Base-by-base conservation (phyloP, 1,139 yeast species). In the Geotrichum citri-aurantii region DNA sequence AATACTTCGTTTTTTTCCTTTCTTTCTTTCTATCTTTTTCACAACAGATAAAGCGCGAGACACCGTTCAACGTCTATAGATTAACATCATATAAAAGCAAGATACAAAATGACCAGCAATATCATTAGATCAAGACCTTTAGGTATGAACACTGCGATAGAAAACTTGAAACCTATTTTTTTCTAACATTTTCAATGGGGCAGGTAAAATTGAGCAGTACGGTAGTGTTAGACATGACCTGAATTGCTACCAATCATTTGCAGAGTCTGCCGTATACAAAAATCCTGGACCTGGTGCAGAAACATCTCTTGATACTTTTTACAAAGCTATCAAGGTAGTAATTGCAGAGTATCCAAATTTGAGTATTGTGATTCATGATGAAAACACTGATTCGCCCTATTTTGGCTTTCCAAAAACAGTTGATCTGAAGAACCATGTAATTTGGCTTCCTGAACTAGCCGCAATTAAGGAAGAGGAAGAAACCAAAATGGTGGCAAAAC, bases 131-230 rank as follows among this genome's bases (percentile, higher is more conserved):
- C 54, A 14, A 42, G 48, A 42, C 49, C 37, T 40, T 44, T 42
- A 48, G 54, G 49, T 52, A 52, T 24, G 54, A 29, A 11, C 12
- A 50, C 3, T 24, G n/a, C 11, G 12, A 10, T 49, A n/a, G 14
- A 24, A 17, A 29, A 31, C n/a, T 4, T 37, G 17, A 5, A 8
- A 19, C 33, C 10, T 11, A 19, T 31, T 2, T 26, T 29, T 19
- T 21, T 14, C 37, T 21, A 12, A n/a, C 10, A 29, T n/a, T 10
- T 5, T 33, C 19, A 14, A n/a, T 42, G 19, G 19, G 19, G 21
- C 49, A 56, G 59, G 56, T 21, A 31, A 11, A 14, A 8, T 52
- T n/a, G 59, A 56, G 24, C 3, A 14, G 2, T 56, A 52, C 44
- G 29, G 50, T 7, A 48, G 53, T 21, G 3, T 52, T 27, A 26